A percentile compares a stretch with the other conserved stretches of the same genome.
These are phyloP conservation scores for Ulvella scutata DNA, from an alignment of 139 green algal species.

Conservation along the genomic window DNA sequence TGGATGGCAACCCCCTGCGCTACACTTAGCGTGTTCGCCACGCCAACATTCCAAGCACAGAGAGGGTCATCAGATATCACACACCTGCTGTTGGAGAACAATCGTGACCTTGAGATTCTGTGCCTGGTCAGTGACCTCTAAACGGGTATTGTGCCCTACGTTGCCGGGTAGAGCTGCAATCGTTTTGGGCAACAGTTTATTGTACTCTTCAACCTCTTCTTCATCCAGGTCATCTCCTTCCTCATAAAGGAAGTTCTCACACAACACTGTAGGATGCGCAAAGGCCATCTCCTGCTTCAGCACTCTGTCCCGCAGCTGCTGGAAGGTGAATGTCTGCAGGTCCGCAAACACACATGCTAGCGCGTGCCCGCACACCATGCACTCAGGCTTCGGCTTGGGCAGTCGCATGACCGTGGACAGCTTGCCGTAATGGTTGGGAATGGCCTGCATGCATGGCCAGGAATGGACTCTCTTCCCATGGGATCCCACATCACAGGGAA, in stretches of 20 bases:
- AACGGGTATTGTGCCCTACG: slow-evolving; percentile 32
- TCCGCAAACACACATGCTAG: not conserved
- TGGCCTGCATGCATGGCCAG: slow-evolving; percentile 18
- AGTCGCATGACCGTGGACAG: not conserved
- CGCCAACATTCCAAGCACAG: too few relatives aligned
- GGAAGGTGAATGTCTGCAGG: not conserved
- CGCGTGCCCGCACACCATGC: slow-evolving; percentile 62
- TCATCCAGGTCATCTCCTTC: slow-evolving; percentile 70
- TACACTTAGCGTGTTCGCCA: not conserved
- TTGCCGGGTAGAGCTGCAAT: slow-evolving; percentile 48
- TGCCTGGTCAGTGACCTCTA: slow-evolving; percentile 53
- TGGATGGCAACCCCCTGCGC: not conserved
- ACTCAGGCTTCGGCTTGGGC: slow-evolving; percentile 32
- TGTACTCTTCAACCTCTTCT: slow-evolving; percentile 48
- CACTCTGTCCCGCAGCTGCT: slow-evolving; percentile 23
- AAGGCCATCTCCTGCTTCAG: slow-evolving; percentile 51
- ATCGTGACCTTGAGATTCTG: slow-evolving; percentile 55
- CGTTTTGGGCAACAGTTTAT: slow-evolving; percentile 13
- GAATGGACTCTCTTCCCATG: too few relatives aligned
- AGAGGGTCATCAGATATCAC: too few relatives aligned
- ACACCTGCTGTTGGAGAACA: slow-evolving; percentile 43
- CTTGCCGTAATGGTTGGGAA: not conserved
- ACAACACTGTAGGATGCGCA: slow-evolving; percentile 19
- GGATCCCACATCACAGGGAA: too few relatives aligned
- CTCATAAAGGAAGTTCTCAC: slow-evolving; percentile 58